These are phyloP conservation scores for Hymenoscyphus repandus DNA, from an alignment of 2,329 filamentous ascomycete genomes.

Conservation along the genomic window DNA sequence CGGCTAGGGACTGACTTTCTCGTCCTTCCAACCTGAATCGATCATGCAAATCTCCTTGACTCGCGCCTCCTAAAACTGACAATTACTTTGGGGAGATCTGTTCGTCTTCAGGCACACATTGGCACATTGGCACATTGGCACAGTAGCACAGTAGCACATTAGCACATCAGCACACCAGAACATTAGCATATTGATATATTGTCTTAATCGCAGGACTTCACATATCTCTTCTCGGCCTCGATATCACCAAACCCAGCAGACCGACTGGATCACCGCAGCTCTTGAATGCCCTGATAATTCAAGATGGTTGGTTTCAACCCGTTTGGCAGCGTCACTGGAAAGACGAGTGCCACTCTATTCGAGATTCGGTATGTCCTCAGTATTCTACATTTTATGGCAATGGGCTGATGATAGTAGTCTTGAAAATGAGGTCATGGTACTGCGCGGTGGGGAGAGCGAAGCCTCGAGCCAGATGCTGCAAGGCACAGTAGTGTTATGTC, in stretches of 20 bases:
- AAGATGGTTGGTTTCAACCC: slow-evolving; percentile 32
- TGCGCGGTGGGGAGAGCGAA: slow-evolving; percentile 70
- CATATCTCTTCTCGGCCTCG: neutral
- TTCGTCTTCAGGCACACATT: neutral
- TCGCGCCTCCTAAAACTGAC: neutral
- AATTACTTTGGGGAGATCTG: neutral
- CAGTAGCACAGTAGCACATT: too few relatives aligned
- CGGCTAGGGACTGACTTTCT: neutral
- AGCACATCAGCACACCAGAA: neutral
- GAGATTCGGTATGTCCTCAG: slow-evolving; percentile 31
- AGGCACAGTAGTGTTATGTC: slow-evolving; percentile 68
- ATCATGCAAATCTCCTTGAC: slow-evolving; percentile 1
- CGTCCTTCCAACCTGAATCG: neutral
- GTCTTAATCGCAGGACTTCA: too few relatives aligned
- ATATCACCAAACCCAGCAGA: neutral
- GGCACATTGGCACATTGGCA: neutral
- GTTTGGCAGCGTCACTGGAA: slow-evolving; percentile 30
- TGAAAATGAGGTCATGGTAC: slow-evolving; percentile 73
- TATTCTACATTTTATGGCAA: slow-evolving; percentile 4
- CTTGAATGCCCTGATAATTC: slow-evolving; percentile 2
- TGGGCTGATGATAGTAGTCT: slow-evolving; percentile 44
- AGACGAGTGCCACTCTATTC: slow-evolving; percentile 31
- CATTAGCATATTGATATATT: too few relatives aligned
- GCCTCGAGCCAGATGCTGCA: slow-evolving; percentile 70
- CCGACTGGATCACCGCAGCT: neutral